Base-by-base conservation (phyloP, 176 grass and related monocot species). In the Rhynchospora pubera region DNA sequence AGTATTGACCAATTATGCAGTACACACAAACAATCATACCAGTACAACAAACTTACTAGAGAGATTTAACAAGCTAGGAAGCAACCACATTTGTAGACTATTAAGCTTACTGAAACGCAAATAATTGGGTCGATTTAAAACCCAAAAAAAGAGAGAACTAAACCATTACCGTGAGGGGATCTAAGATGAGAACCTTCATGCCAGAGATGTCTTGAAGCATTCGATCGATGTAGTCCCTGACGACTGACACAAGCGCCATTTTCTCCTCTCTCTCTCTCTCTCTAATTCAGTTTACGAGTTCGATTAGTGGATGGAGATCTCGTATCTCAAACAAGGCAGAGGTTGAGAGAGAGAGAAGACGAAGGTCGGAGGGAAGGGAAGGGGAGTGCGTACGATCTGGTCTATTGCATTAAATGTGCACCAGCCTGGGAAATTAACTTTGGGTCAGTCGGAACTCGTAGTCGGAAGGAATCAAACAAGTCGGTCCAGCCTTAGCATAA, bases 131-230 rank as follows among this genome's bases (percentile, higher is more conserved):
- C 48, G 48, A 47, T 48, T 73, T 23, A 23, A 34, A 39, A 47
- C 5, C 26, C 26, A 28, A 47, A 11, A 39, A 68, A 9, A 43
- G 14, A 7, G n/a, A 8, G 16, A 70, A 6, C 21, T 21, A 26
- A 77, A 53, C 50, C 13, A 77, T 24, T 93, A 98, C 92, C 63
- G 87, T 98, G 9, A 85, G 66, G 62, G 89, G 80, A 79, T 98
- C 96, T 81, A 98, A 86, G 87, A 98, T 82, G 84, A 98, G 92
- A 86, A 98, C 85, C 65, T 98, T 94, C 96, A 98, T 98, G 83
- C 92, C 90, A 28, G 89, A 79, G 87, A 98, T 94, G 75, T 98
- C 96, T 23, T 98, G 92, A 55, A 98, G 87, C 96, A 98, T 94
- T 65, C 92, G 90, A 53, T 91, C 92, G 78, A 98, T 91, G 92